Base-by-base conservation (phyloP, 768 basidiomycete species). In the Boletus rubropictus region DNA sequence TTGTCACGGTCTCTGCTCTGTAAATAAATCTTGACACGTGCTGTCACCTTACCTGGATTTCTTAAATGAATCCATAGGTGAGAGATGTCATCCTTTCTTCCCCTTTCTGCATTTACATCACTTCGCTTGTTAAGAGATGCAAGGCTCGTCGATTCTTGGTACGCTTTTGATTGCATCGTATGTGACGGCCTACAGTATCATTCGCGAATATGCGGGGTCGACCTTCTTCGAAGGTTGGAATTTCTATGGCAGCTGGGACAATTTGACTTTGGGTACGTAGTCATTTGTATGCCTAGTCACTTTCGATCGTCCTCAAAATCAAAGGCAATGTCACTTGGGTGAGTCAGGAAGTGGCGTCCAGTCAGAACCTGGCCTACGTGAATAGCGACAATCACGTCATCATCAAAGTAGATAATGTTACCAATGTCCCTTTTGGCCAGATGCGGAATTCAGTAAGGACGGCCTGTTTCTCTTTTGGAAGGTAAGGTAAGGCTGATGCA, bases 381-480 rank as follows among this genome's bases (percentile, higher is more conserved):
- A 82, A 84, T 52, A 56, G 56, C 35, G 73, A 73, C 1, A 81
- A 84, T 7, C 78, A 82, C 46, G 82, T 81, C 5, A 73, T 92
- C 51, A 69, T 92, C 40, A 80, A 75, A 56, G 87, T 90, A 6
- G 88, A 90, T 70, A 87, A 88, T 58, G 65, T 67, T 7, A 79
- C 79, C 10, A 72, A 72, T 37, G 75, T 88, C 1, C 64, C 70
- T 14, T 64, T 61, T 21, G 73, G 74, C 46, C 57, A 77, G 36
- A 74, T 79, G 51, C 69, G 87, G 34, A 78, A 82, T 53, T 75
- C 86, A 24, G 86, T 88, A 49, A 2, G 44, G 3, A n/a, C 17
- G 1, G 8, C 3, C 29, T 3, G 22, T 8, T 37, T 35, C 36
- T 20, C 22, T 24, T 32, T 21, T 15, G n/a, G 39, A 21, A 24